Evolutionary conservation across 768 basidiomycete species (phyloP), one percentile per base, ranked within the genome.

Genomic region (Leccinum longicurvipes): DNA sequence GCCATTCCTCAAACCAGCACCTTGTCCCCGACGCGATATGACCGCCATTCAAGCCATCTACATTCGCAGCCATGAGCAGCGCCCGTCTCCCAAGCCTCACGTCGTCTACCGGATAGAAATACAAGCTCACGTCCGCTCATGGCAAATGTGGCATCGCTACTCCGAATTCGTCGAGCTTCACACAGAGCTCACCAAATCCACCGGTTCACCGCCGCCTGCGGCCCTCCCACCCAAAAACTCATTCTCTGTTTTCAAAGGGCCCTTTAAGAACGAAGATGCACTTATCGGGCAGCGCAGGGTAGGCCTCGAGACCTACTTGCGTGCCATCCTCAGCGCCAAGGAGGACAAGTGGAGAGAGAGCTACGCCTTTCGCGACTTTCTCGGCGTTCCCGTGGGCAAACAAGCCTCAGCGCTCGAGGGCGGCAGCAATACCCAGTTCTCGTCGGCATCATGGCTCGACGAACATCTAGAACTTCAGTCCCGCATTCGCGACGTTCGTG

Each of bases 81-180:
- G 87, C 45, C 67, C 77, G 2, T 66, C 75, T 39, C 91, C 91
- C 61, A 91, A 89, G 65, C 73, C 84, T n/a, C 91, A 95, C 67
- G 79, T 81, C 54, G 91, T 89, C 63, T 96, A 88, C 74, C 79
- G 79, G 59, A 89, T 96, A 68, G 82, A 87, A 65, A 85, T 98
- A 63, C 84, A 89, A 62, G 93, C 93, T 6, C 85, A 91, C 53
- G 90, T 93, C 27, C 86, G 91, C 58, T 87, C 91, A 68, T 98
- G 95, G 94, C 84, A 88, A 55, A 90, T 97, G 80, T 91, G 89
- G 85, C 79, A 89, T 55, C 89, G 96, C 49, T 98, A 98, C 75
- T 94, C 92, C 42, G 93, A 97, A 74, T 98, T 98, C 74, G 85
- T 82, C 67, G 86, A 91, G 63, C 84, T 98, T 7, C 82, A 95